Evolutionary conservation across 2,329 filamentous ascomycete species (phyloP), one percentile per base, ranked within the genome.

Genomic region (Tolypocladium ovalisporum): DNA sequence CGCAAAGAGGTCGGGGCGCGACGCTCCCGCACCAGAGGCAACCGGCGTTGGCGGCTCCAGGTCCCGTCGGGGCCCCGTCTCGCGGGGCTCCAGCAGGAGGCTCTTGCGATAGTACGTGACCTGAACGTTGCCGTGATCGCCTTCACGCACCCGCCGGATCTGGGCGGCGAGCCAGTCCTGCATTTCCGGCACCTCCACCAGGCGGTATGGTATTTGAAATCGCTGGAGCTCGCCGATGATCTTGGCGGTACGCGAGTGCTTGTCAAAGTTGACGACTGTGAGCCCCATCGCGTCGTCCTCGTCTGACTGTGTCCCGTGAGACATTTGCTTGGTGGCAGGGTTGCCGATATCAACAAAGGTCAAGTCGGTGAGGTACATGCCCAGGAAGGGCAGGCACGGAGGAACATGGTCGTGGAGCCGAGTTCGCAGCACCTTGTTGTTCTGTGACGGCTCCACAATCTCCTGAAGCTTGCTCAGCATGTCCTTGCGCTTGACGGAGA

Each of bases 261-360:
- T 97, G 78, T 97, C 93, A 66, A 97, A 97, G 74, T 99, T 99
- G 79, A 99, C 90, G 36, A 97, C 89, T 0, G 85, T 84, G 65
- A 90, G 80, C 32, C 84, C 82, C 19, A 83, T 80, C 17, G 85
- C 80, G 37, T 84, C 80, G 35, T 85, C 80, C n/a, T 88, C 83
- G 17, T 78, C 76, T 8, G 78, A 76, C 68, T 79, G 71, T 27
- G 64, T 63, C 29, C 72, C 73, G 4, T 76, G 69, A 6, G 71
- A 72, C 24, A 96, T 82, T 65, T 87, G 87, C 66, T 93, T 90
- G 2, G 87, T 92, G 6, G 90, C 84, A 37, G 89, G 88, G 71
- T 97, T 97, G 60, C 94, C 94, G 62, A 93, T 91, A 68, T 97
- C 91, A 56, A 96, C 88, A 72, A 99, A 97, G 0, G 92, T 97